Evolutionary conservation across 192 early-diverging fungal species (phyloP).

Genomic region (Umbelopsis sp.): DNA sequence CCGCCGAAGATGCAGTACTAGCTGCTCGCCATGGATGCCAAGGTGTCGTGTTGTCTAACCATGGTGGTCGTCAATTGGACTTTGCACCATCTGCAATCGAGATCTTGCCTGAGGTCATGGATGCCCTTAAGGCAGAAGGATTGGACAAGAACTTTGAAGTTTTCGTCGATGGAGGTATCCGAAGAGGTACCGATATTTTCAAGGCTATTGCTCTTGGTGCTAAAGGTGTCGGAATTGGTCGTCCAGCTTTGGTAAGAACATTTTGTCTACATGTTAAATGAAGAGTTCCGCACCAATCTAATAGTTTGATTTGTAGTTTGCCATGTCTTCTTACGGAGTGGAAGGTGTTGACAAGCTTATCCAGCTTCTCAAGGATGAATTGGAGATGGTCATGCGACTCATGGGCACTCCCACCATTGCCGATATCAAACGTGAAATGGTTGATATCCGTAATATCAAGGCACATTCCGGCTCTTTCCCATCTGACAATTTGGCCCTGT

Average conservation of each 20-base stretch:
- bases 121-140: constrained; percentile 60
- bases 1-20: constrained; percentile 85
- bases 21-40: constrained; percentile 78
- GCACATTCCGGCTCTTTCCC: constrained; percentile 34
- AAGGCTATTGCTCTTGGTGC: constrained; percentile 97
- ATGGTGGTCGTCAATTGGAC: constrained; percentile 97
- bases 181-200: constrained; percentile 91
- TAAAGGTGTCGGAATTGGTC: constrained; percentile 84
- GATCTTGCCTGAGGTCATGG: constrained; percentile 85
- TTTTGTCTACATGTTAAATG: not conserved
- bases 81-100: constrained; percentile 71
- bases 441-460: constrained; percentile 45
- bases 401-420: constrained; percentile 65
- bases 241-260: constrained; percentile 59
- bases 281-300: not conserved
- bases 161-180: constrained; percentile 92
- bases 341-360: constrained; percentile 77
- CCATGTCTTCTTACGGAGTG: constrained; percentile 79
- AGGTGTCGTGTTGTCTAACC: constrained; percentile 93
- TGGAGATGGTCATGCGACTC: constrained; percentile 83
- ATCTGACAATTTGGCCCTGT: constrained; percentile 27
- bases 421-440: constrained; percentile 64
- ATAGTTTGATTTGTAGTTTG: constrained; percentile 46
- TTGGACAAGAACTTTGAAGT: constrained; percentile 73
- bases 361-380: constrained; percentile 80